Evolutionary conservation across 2,329 filamentous ascomycete species (phyloP).

Genomic region (Fusarium lyarnte): DNA sequence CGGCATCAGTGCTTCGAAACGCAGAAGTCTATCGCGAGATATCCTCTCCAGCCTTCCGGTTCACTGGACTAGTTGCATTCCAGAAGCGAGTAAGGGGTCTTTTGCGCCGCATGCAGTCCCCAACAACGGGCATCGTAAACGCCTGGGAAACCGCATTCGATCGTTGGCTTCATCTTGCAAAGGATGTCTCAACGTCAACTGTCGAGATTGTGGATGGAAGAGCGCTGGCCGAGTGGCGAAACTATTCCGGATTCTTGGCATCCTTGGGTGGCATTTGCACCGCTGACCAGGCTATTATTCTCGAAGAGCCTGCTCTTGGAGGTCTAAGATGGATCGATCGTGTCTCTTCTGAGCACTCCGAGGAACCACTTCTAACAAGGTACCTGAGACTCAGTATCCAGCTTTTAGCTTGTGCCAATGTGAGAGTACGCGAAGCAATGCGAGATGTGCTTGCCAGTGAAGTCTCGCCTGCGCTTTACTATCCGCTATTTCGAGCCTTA

Average conservation of each 20-base stretch:
- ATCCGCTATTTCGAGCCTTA: conserved; percentile 71
- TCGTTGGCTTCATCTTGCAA: conserved; percentile 71
- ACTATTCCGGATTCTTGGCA: conserved; percentile 74
- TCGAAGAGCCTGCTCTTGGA: conserved; percentile 67
- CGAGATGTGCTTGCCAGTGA: conserved; percentile 73
- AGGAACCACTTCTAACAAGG: conserved; percentile 67
- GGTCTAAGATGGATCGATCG: conserved; percentile 73
- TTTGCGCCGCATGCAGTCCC: conserved; percentile 68
- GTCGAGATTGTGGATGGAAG: conserved; percentile 64
- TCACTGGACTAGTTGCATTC: conserved; percentile 75
- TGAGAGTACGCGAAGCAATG: conserved; percentile 73
- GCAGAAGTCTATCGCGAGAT: conserved; percentile 69
- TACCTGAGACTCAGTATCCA: conserved; percentile 73
- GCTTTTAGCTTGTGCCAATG: conserved; percentile 70
- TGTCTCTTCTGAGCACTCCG: conserved; percentile 65
- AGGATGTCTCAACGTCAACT: conserved; percentile 66
- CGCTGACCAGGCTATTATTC: conserved; percentile 63
- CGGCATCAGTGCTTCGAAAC: conserved; percentile 67
- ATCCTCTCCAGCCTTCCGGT: conserved; percentile 69
- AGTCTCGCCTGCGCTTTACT: conserved; percentile 68
- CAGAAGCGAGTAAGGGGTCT: conserved; percentile 72
- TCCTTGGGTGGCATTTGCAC: conserved; percentile 74
- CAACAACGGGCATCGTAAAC: conserved; percentile 72
- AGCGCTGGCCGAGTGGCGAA: conserved; percentile 71
- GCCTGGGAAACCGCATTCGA: conserved; percentile 75